phyloP scores from a whole-genome alignment of 495 filamentous ascomycete genomes.

The Aspergillus hancockii region DNA sequence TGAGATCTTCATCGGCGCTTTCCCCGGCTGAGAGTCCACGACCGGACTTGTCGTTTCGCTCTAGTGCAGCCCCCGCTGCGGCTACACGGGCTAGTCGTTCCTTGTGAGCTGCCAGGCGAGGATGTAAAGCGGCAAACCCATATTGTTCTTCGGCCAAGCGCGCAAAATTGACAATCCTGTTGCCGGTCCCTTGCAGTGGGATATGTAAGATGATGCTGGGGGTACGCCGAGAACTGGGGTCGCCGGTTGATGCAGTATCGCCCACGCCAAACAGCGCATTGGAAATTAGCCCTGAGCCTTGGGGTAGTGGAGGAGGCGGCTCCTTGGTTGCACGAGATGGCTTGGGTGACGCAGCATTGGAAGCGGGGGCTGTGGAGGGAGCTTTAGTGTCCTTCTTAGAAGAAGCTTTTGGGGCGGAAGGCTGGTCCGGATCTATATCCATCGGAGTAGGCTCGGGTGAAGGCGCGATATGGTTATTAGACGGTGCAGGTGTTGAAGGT shows the following conservation, averaged over 20 bases:
- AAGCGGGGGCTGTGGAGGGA: slow-evolving; percentile 50
- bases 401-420: slow-evolving; percentile 16
- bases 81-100: slow-evolving; percentile 78
- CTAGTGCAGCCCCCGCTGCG: slow-evolving; percentile 78
- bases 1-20: slow-evolving; percentile 58
- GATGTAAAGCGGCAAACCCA: slow-evolving; percentile 91
- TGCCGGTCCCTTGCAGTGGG: slow-evolving; percentile 72
- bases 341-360: slow-evolving; percentile 62
- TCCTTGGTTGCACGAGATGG: slow-evolving; percentile 54
- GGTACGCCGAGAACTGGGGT: slow-evolving; percentile 48
- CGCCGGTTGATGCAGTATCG: slow-evolving; percentile 37
- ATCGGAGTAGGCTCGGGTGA: slow-evolving; percentile 31
- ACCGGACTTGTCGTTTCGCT: slow-evolving; percentile 57
- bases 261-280: slow-evolving; percentile 60
- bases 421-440: slow-evolving; percentile 41
- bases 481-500: slow-evolving; percentile 12
- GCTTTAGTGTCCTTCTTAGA: slow-evolving; percentile 41
- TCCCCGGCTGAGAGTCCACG: slow-evolving; percentile 63
- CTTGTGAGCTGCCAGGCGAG: slow-evolving; percentile 82
- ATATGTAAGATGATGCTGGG: slow-evolving; percentile 86
- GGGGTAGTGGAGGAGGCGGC: slow-evolving; percentile 55
- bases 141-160: slow-evolving; percentile 90
- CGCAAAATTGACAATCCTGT: slow-evolving; percentile 94
- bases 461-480: slow-evolving; percentile 11
- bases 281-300: slow-evolving; percentile 68